Evolutionary conservation across 1,284 basidiomycete species (phyloP).

Genomic region (Rhizopogon parksii): DNA sequence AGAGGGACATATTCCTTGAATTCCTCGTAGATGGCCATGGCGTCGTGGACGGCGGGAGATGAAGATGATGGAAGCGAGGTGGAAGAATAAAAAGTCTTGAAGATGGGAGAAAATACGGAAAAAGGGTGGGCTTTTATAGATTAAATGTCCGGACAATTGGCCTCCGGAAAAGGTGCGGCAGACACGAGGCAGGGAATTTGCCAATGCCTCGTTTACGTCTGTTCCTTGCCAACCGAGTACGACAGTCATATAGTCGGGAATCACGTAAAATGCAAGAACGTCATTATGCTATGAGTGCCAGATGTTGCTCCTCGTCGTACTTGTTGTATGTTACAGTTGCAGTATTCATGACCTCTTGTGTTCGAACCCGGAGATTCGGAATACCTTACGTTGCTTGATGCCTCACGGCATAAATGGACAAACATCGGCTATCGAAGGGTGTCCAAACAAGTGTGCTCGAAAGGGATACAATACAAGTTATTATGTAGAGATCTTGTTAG

Average conservation of each 20-base stretch:
- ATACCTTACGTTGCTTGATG: not conserved
- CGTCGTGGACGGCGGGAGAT: constrained; percentile 6
- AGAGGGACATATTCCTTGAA: constrained; percentile 15
- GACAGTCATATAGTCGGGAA: not conserved
- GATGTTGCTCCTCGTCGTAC: constrained; percentile 5
- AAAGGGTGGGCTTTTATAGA: constrained; percentile 39
- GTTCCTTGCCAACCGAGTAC: constrained; percentile 7
- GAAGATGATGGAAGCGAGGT: not conserved
- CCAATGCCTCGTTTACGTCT: not conserved
- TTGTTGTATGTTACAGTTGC: not conserved
- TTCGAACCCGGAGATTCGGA: constrained; percentile 6
- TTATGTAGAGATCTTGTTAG: constrained; percentile 3
- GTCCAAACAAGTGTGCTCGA: constrained; percentile 8
- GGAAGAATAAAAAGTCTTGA: constrained; percentile 15
- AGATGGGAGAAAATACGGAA: constrained; percentile 16
- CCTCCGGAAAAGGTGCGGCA: constrained; percentile 32
- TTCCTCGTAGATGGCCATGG: constrained; percentile 30
- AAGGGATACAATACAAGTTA: constrained; percentile 1
- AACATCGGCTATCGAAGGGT: constrained; percentile 15
- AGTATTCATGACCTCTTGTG: not conserved
- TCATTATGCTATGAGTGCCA: constrained; percentile 5
- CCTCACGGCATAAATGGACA: not conserved
- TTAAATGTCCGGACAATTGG: constrained; percentile 28
- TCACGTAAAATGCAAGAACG: constrained; percentile 9
- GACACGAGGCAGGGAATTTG: constrained; percentile 36